Percentiles rank a stretch among this genome's conserved stretches.
Conservation (phyloP, 257 asterid genomes). For the Solanum raphanifolium region DNA sequence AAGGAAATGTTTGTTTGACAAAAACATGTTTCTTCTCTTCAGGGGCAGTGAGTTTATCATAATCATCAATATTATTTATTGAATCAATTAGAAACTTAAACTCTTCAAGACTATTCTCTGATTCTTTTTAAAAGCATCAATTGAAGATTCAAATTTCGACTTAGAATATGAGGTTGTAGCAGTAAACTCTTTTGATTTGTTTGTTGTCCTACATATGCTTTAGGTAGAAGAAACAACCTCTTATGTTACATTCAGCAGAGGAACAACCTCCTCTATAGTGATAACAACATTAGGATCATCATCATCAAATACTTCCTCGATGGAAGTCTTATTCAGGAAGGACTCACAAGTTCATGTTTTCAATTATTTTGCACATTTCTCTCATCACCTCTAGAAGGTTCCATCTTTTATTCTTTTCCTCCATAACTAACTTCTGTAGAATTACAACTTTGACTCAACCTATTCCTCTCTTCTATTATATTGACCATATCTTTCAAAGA, state of each 20-base stretch:
- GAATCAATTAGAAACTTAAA: constrained; percentile 7
- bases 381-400: neutral
- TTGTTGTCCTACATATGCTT: neutral
- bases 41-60: constrained; percentile 2
- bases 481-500: too few species aligned
- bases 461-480: too few species aligned
- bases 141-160: too few species aligned
- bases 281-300: too few species aligned
- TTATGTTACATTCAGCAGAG: neutral
- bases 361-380: too few species aligned
- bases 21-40: constrained; percentile 1
- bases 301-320: too few species aligned
- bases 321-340: too few species aligned
- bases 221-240: constrained; percentile 4
- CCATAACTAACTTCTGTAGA: neutral
- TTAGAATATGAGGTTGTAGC: too few species aligned
- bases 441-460: neutral
- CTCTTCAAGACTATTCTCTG: too few species aligned
- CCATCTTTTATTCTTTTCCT: neutral
- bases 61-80: constrained; percentile 11
- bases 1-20: constrained; percentile 13
- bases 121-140: too few species aligned
- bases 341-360: too few species aligned
- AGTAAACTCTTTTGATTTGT: neutral
- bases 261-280: neutral